A percentile compares a stretch with the other conserved stretches of the same genome.
These are phyloP conservation scores for Fusarium sp. DNA, from an alignment of 2,329 filamentous ascomycete genomes.

Conservation along the genomic window DNA sequence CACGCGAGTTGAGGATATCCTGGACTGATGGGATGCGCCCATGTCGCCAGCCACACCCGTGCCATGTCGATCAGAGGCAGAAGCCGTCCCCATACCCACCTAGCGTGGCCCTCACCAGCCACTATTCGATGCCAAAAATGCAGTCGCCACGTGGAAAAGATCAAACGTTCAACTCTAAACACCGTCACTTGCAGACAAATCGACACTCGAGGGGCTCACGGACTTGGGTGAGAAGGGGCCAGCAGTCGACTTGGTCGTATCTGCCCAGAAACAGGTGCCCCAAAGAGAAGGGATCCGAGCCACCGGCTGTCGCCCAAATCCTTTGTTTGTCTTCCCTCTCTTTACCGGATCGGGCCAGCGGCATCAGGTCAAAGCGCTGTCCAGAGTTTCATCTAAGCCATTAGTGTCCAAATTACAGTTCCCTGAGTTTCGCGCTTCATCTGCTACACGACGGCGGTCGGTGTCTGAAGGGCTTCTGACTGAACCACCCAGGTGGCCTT, in stretches of 20 bases:
- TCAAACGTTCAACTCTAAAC: conserved; percentile 9
- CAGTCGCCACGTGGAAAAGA: conserved; percentile 27
- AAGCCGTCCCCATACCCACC: conserved; percentile 12
- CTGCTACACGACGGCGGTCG: conserved; percentile 1
- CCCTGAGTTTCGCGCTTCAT: conserved; percentile 18
- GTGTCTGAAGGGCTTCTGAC: conserved; percentile 8
- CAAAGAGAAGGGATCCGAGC: conserved; percentile 3
- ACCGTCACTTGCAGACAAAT: background rate
- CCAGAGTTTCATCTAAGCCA: conserved; percentile 41
- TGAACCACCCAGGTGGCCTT: conserved; percentile 14
- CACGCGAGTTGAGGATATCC: conserved; percentile 22
- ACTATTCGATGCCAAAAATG: conserved; percentile 13
- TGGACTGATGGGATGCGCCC: conserved; percentile 21
- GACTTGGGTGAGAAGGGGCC: conserved; percentile 7
- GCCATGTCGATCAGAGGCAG: conserved; percentile 11
- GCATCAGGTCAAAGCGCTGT: conserved; percentile 40
- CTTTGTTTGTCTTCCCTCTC: conserved; percentile 18
- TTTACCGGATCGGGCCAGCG: conserved; percentile 18
- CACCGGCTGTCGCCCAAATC: conserved; percentile 4
- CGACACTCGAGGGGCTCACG: background rate
- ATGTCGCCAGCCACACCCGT: conserved; percentile 11
- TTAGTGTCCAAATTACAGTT: conserved; percentile 35
- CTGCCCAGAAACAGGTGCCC: conserved; percentile 1
- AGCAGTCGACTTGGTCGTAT: conserved; percentile 7
- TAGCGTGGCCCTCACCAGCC: conserved; percentile 13